phyloP scores from a whole-genome alignment of 495 filamentous ascomycete genomes.

The Neurospora hispaniola region DNA sequence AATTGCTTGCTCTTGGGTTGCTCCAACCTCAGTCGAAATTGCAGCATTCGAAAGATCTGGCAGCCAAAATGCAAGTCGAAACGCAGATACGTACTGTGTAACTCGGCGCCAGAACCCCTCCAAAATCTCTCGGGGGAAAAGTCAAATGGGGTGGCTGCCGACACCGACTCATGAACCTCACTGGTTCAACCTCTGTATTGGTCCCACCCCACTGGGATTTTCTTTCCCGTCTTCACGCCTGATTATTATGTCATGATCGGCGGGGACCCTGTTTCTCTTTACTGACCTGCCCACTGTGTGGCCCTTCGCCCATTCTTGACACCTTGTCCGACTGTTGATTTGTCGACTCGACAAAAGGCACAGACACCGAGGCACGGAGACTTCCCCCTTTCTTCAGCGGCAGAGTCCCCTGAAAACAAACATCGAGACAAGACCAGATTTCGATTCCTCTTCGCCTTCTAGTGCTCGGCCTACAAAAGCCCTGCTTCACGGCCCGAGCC shows the following conservation, averaged over 20 bases:
- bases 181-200: neutral
- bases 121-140: neutral
- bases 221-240: neutral
- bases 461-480: neutral
- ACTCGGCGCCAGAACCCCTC: neutral
- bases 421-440: neutral
- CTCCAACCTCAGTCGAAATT: neutral
- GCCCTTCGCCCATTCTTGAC: neutral
- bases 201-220: neutral
- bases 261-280: neutral
- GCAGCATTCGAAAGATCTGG: neutral
- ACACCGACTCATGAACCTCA: neutral
- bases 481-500: neutral
- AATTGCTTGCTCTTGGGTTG: neutral
- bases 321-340: neutral
- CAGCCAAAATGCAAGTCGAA: neutral
- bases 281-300: neutral
- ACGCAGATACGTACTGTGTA: neutral
- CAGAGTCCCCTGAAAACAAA: neutral
- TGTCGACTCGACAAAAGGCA: neutral
- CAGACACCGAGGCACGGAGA: neutral
- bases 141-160: neutral
- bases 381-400: neutral
- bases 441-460: neutral
- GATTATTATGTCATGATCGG: constrained; percentile 12